Evolutionary conservation across 371 early-diverging fungal genomes (phyloP).

Genomic region (Basidiobolus meristosporus): DNA sequence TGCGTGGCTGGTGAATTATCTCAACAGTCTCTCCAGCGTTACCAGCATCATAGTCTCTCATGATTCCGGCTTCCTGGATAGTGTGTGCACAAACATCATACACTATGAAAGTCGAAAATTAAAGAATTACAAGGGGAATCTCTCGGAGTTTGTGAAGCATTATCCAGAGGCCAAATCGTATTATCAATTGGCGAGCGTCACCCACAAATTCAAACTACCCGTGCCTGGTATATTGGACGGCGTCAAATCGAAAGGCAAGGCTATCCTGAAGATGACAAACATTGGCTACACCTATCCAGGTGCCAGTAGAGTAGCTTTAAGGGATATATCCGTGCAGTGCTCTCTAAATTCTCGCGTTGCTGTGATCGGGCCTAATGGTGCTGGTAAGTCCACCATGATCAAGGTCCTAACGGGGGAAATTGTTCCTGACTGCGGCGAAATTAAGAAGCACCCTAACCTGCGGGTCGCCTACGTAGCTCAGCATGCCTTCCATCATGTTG

Average conservation of each 20-base stretch:
- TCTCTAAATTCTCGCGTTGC: slow-evolving; percentile 48
- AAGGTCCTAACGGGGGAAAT: slow-evolving; percentile 45
- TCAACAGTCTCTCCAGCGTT: slow-evolving; percentile 42
- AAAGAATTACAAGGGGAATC: slow-evolving; percentile 63
- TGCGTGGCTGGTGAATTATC: slow-evolving; percentile 68
- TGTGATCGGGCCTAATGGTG: slow-evolving; percentile 40
- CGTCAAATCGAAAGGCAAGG: slow-evolving; percentile 50
- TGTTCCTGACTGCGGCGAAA: slow-evolving; percentile 18
- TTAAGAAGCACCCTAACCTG: slow-evolving; percentile 51
- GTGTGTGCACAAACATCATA: slow-evolving; percentile 64
- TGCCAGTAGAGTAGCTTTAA: slow-evolving; percentile 21
- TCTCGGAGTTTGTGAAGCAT: slow-evolving; percentile 63
- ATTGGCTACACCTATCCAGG: slow-evolving; percentile 48
- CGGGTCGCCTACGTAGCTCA: slow-evolving; percentile 64
- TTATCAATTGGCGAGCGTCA: slow-evolving; percentile 35
- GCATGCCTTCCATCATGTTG: slow-evolving; percentile 60
- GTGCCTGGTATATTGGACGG: slow-evolving; percentile 54
- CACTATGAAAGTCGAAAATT: slow-evolving; percentile 61
- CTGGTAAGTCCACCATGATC: slow-evolving; percentile 47
- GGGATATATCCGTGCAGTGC: slow-evolving; percentile 33
- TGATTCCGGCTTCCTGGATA: slow-evolving; percentile 78
- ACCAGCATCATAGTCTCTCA: slow-evolving; percentile 80
- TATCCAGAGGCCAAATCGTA: slow-evolving; percentile 59
- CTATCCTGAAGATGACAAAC: slow-evolving; percentile 40
- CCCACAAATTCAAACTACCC: slow-evolving; percentile 37